These are phyloP conservation scores for Bruguiera parviflora DNA, from an alignment of 345 rosid genomes.

Conservation along the genomic window DNA sequence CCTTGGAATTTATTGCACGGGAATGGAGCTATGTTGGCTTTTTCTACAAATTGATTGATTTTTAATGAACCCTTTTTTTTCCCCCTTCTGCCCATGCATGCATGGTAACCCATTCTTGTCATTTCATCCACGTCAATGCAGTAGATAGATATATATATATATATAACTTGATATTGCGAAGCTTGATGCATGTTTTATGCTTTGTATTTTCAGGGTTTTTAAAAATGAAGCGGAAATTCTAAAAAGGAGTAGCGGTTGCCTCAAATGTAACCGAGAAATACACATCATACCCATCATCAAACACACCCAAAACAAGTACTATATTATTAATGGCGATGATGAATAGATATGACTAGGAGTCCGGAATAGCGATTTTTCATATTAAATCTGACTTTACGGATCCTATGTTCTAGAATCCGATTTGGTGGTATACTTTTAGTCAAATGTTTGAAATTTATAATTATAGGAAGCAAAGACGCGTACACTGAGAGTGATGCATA, in stretches of 20 bases:
- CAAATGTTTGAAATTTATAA: too few species aligned
- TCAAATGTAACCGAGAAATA: background rate
- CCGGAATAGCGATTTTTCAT: too few species aligned
- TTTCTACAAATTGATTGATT: background rate
- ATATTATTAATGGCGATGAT: too few species aligned
- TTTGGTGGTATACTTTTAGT: too few species aligned
- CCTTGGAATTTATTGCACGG: background rate
- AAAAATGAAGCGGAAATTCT: constrained; percentile 12
- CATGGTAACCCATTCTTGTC: constrained; percentile 8
- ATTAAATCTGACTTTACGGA: too few species aligned
- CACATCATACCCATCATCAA: background rate
- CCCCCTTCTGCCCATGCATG: background rate
- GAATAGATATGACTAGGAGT: too few species aligned
- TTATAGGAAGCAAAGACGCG: too few species aligned
- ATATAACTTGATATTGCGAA: constrained; percentile 1
- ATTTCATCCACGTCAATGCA: constrained; percentile 5
- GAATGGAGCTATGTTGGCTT: background rate
- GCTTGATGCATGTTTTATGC: constrained; percentile 2
- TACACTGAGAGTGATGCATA: too few species aligned
- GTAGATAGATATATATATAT: background rate
- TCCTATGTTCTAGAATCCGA: constrained; percentile 1
- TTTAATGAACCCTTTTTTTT: background rate
- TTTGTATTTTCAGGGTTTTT: background rate
- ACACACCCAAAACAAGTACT: background rate
- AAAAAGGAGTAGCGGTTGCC: constrained; percentile 5